Evolutionary conservation across 2,329 filamentous ascomycete genomes (phyloP).

Genomic region (Emericellopsis atlantica): DNA sequence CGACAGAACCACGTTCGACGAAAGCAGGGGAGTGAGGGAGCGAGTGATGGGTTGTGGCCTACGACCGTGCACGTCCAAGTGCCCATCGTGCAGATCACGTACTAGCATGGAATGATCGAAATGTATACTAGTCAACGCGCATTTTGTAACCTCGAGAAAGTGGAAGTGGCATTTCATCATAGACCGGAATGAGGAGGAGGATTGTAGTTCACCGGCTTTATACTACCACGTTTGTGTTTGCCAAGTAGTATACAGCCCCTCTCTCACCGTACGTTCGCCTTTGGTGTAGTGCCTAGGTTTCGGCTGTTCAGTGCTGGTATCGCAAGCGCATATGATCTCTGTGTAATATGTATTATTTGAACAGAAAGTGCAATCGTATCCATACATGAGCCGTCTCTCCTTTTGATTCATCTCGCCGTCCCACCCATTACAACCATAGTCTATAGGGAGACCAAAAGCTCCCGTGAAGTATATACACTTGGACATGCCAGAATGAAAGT

Average conservation of each 20-base stretch:
- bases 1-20: not conserved
- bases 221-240: too few species aligned
- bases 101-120: conserved; percentile 10
- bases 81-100: conserved; percentile 9
- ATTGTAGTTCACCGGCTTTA: conserved; percentile 20
- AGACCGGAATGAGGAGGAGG: conserved; percentile 28
- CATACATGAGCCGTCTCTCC: not conserved
- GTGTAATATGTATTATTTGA: too few species aligned
- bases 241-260: too few species aligned
- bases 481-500: not conserved
- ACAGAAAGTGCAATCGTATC: not conserved
- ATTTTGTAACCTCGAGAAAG: conserved; percentile 1
- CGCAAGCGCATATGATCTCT: too few species aligned
- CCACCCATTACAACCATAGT: not conserved
- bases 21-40: conserved; percentile 3
- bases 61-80: not conserved
- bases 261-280: too few species aligned
- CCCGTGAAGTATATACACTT: not conserved
- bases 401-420: not conserved
- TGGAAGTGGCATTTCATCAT: conserved; percentile 26
- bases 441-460: not conserved
- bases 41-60: conserved; percentile 10
- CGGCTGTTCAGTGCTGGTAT: too few species aligned
- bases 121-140: conserved; percentile 35
- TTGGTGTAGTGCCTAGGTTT: too few species aligned